These are phyloP conservation scores for Mytilinidion resinicola DNA, from an alignment of 495 filamentous ascomycete genomes.

Conservation along the genomic window DNA sequence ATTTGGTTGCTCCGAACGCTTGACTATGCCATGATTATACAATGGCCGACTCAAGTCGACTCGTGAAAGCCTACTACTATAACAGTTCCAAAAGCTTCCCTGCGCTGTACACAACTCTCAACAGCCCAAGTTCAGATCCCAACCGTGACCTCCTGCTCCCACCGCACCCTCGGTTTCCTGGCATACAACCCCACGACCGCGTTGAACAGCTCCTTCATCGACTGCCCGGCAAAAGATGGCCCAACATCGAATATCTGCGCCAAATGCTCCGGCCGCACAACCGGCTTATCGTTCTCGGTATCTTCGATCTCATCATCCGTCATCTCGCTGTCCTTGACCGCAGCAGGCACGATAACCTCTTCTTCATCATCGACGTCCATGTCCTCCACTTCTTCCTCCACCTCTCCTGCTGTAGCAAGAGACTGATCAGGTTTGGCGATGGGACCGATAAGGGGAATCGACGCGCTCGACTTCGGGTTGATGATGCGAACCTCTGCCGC, in stretches of 20 bases:
- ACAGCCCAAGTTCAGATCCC: no score
- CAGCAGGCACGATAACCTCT: constrained; percentile 33
- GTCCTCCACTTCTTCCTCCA: constrained; percentile 7
- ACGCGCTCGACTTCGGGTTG: constrained; percentile 42
- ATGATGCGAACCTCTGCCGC: constrained; percentile 45
- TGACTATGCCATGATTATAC: no score
- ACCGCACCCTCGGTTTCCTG: constrained; percentile 35
- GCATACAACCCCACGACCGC: constrained; percentile 59
- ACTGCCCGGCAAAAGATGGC: constrained; percentile 68
- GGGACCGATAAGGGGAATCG: constrained; percentile 40
- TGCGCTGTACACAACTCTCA: no score
- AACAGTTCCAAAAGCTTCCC: no score
- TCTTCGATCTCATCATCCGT: constrained; percentile 16
- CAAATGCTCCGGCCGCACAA: constrained; percentile 59
- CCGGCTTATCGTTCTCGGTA: constrained; percentile 42
- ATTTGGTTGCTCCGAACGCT: no score
- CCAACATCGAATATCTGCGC: constrained; percentile 67
- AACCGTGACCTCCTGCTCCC: neutral
- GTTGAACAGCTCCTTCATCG: constrained; percentile 71
- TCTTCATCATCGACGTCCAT: constrained; percentile 41
- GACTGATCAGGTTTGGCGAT: constrained; percentile 21
- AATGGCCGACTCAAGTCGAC: no score
- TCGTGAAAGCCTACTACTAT: no score
- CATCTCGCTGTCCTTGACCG: neutral
- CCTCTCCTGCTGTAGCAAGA: neutral